A percentile compares a stretch with the other conserved stretches of the same genome.
phyloP scores from a whole-genome alignment of 2,329 filamentous ascomycete species.

The Fusarium nurragi region DNA sequence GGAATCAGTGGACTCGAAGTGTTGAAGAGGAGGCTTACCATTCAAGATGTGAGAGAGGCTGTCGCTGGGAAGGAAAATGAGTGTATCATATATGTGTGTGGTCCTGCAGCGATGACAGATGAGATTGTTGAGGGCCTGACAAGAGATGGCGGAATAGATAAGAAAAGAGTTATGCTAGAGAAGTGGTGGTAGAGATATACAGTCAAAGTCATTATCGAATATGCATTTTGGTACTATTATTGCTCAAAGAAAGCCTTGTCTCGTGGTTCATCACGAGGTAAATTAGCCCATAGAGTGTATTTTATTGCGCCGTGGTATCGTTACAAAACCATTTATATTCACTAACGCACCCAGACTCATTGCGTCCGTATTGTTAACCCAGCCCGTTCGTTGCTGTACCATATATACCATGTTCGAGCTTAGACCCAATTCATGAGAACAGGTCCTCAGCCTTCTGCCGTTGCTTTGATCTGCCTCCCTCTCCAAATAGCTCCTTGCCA shows the following conservation, averaged over 20 bases:
- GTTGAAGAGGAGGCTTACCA: conserved; percentile 53
- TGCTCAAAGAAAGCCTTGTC: not conserved
- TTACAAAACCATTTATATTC: conserved; percentile 38
- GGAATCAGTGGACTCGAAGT: conserved; percentile 31
- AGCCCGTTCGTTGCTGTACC: not conserved
- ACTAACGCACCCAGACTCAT: conserved; percentile 21
- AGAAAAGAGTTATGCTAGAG: conserved; percentile 64
- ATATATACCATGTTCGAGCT: not conserved
- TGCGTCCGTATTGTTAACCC: conserved; percentile 9
- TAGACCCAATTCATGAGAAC: conserved; percentile 67
- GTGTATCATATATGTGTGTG: conserved; percentile 72
- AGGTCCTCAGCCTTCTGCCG: conserved; percentile 78
- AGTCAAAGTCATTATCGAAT: not conserved
- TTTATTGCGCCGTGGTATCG: conserved; percentile 44
- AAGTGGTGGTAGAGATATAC: conserved; percentile 66
- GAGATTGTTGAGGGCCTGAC: conserved; percentile 63
- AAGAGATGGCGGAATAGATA: conserved; percentile 51
- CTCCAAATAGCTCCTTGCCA: conserved; percentile 75
- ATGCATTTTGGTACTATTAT: not conserved
- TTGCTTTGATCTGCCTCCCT: conserved; percentile 60
- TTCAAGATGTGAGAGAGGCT: conserved; percentile 54
- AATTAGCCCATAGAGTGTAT: conserved; percentile 15
- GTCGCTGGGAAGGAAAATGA: conserved; percentile 47
- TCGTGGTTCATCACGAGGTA: not conserved
- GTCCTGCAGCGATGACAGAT: conserved; percentile 75